Evolutionary conservation across 805 yeast species (phyloP), one percentile per base, ranked within the genome.

Genomic region (Alloascoidea hylecoeti): DNA sequence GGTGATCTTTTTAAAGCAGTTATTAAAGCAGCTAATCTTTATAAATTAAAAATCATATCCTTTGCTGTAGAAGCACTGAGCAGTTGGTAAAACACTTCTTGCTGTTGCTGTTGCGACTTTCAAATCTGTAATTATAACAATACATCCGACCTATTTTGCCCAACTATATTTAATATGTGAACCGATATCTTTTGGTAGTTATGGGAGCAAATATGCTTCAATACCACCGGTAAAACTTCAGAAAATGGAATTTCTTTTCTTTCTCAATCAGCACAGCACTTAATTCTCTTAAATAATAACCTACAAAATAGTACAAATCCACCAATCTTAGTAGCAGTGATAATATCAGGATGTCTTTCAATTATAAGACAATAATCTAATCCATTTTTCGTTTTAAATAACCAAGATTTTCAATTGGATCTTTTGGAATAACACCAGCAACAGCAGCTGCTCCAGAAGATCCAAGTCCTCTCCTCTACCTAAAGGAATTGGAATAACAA

Each of bases 391-490:
- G 78, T 58, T 81, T 88, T 37, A 77, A 61, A 42, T 86, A 72
- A 1, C 72, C 74, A 27, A 89, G 63, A 37, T 72, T 66, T 30
- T 92, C 96, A 23, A 88, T 67, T 46, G 78, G 88, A 53, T 83
- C 83, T 36, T 94, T 98, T 34, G 92, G 66, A 61, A 86, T 66
- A 9, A 82, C 94, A 52, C 98, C 98, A 15, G 94, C 97, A 18
- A 92, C 97, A 18, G 92, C 95, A 32, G 98, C 98, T 4, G 97
- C 95, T 38, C 96, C 98, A 3, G 95, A 82, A 1, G 97, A 92
- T 2, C 98, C 98, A 42, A 92, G 67, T 5, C 98, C 98, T 55
- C n/a, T n/a, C n/a, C n/a, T n/a, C 98, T 76, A 18, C 98, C 97
- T 46, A 92, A 64, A 3, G 98, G 98, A 44, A 92, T 88, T 23